phyloP scores from a whole-genome alignment of 768 basidiomycete genomes.

The Coprinopsis sp. region DNA sequence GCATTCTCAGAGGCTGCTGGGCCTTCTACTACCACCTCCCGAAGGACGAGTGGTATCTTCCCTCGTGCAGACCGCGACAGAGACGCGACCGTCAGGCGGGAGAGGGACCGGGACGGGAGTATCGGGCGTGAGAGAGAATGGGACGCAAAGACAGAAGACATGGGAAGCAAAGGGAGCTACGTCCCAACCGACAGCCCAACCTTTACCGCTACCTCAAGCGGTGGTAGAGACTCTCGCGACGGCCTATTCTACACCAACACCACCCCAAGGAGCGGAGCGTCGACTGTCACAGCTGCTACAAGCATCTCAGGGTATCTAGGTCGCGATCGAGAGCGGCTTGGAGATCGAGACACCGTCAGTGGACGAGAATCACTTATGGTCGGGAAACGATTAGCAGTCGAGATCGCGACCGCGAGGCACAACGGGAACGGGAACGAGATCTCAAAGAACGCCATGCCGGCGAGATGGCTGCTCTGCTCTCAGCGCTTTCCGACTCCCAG shows the following conservation, averaged over 20 bases:
- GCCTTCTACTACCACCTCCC: background rate
- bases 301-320: constrained; percentile 49
- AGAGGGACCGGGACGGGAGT: too few species aligned
- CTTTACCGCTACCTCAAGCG: constrained; percentile 49
- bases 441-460: constrained; percentile 64
- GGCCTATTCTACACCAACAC: too few species aligned
- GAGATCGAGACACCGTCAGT: constrained; percentile 18
- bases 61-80: too few species aligned
- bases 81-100: too few species aligned
- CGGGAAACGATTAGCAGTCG: background rate
- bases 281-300: constrained; percentile 62
- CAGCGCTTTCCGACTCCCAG: constrained; percentile 74
- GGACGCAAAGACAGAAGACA: too few species aligned
- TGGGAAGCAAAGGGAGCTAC: constrained; percentile 17
- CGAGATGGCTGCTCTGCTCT: constrained; percentile 68
- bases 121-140: too few species aligned
- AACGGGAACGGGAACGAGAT: constrained; percentile 44
- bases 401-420: constrained; percentile 22
- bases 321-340: constrained; percentile 25
- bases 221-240: constrained; percentile 32
- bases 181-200: constrained; percentile 56
- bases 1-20: constrained; percentile 46
- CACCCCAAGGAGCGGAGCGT: too few species aligned
- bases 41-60: too few species aligned
- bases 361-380: constrained; percentile 2